Percentiles rank a stretch among this genome's conserved stretches.
phyloP scores from a whole-genome alignment of 129 eudicot genomes.

The Artemisia argyi region DNA sequence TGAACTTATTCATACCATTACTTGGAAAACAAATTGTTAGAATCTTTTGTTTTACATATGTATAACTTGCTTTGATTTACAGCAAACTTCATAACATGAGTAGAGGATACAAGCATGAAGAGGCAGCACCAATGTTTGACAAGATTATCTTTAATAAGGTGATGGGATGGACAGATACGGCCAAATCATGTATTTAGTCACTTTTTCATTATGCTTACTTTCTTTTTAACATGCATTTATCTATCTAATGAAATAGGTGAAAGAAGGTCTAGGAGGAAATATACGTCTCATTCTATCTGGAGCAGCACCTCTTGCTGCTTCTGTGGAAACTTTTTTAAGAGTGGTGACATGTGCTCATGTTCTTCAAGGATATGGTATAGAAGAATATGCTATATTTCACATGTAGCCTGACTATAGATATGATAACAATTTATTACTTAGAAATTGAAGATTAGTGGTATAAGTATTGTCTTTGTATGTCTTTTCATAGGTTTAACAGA shows the following conservation, averaged over 20 bases:
- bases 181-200: neutral
- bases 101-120: slow-evolving; percentile 71
- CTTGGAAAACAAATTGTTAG: too few relatives aligned
- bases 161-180: slow-evolving; percentile 1
- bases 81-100: slow-evolving; percentile 84
- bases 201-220: neutral
- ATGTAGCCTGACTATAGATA: too few relatives aligned
- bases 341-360: slow-evolving; percentile 96
- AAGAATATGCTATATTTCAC: neutral
- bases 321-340: slow-evolving; percentile 82
- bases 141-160: slow-evolving; percentile 92
- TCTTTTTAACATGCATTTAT: neutral
- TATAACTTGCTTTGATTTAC: slow-evolving; percentile 26
- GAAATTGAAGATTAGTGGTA: neutral
- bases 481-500: slow-evolving; percentile 69
- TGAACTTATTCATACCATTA: neutral
- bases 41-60: too few relatives aligned
- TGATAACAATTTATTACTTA: too few relatives aligned
- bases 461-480: neutral
- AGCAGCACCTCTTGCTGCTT: slow-evolving; percentile 89
- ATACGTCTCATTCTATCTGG: slow-evolving; percentile 85
- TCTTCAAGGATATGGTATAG: slow-evolving; percentile 92
- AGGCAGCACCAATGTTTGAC: slow-evolving; percentile 90
- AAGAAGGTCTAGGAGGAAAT: slow-evolving; percentile 94
- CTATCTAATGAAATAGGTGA: slow-evolving; percentile 45